Base-by-base conservation (phyloP, 331 rosid species). In the Malus hybrid region DNA sequence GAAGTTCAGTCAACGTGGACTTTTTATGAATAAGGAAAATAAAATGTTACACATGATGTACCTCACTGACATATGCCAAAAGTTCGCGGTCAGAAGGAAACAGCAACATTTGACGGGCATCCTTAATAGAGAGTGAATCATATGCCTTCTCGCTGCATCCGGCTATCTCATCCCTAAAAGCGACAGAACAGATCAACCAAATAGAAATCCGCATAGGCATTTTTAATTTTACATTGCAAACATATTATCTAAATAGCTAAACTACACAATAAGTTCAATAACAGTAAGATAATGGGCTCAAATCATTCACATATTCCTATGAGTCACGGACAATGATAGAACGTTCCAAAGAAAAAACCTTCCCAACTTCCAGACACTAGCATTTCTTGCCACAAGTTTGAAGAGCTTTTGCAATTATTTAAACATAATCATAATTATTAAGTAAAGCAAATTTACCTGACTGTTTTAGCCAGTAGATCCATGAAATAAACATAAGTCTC, bases 111-210 rank as follows among this genome's bases (percentile, higher is more conserved):
- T 86, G 89, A 65, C 70, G 86, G n/a, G 99, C 97, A 89, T 95
- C 91, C 15, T 81, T 89, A 65, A 88, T 55, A 15, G 97, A 90
- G 54, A 95, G 97, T 82, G 63, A 86, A 78, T 95, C 99, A 83
- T 92, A 95, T 32, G 99, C 99, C 84, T 90, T 92, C 91, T 95
- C 98, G 15, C 97, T 89, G 90, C 99, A 95, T 73, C 98, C 97
- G 22, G 97, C 93, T 87, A 92, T 92, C 86, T 95, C 99, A 71
- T 95, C 99, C 76, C 99, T 95, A 85, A 20, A 80, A 70, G 67
- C 56, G 71, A 70, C 72, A 77, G 77, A 81, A 75, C 5, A 80
- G 52, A 73, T 39, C 44, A 59, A 75, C 65, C 46, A 10, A 73
- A 67, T 15, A 83, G 77, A 83, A 77, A 54, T 48, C 65, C 70